phyloP scores from a whole-genome alignment of 2,329 filamentous ascomycete species.

The Pseudogymnoascus sp. region DNA sequence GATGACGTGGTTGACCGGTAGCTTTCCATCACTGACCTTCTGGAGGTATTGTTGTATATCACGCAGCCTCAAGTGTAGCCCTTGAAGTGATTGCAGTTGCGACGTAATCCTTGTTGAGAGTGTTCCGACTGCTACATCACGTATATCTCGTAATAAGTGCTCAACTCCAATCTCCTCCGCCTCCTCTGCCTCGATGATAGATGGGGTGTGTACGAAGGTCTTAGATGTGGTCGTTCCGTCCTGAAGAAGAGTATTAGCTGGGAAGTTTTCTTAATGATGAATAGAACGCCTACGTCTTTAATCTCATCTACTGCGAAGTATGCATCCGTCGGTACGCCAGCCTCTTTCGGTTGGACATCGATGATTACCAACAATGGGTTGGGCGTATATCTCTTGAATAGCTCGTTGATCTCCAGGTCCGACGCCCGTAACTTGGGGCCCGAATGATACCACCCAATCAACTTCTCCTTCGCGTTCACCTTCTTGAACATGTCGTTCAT shows the following conservation, averaged over 20 bases:
- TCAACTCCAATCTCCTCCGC: slow-evolving; percentile 98
- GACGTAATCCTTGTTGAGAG: slow-evolving; percentile 95
- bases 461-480: slow-evolving; percentile 96
- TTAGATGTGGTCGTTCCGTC: slow-evolving; percentile 94
- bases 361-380: slow-evolving; percentile 96
- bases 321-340: slow-evolving; percentile 93
- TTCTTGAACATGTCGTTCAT: slow-evolving; percentile 99
- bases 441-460: slow-evolving; percentile 99
- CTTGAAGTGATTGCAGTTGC: slow-evolving; percentile 94
- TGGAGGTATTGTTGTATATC: slow-evolving; percentile 94
- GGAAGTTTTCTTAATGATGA: background rate
- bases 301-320: slow-evolving; percentile 99
- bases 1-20: slow-evolving; percentile 95
- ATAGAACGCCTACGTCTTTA: slow-evolving; percentile 69
- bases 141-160: slow-evolving; percentile 93
- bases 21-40: slow-evolving; percentile 85
- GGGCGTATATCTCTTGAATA: slow-evolving; percentile 98
- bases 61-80: slow-evolving; percentile 84
- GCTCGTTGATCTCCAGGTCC: slow-evolving; percentile 97
- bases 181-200: slow-evolving; percentile 97
- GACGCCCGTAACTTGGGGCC: slow-evolving; percentile 94
- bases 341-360: slow-evolving; percentile 96
- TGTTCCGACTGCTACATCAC: slow-evolving; percentile 94
- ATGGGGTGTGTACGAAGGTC: slow-evolving; percentile 97
- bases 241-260: slow-evolving; percentile 39